A percentile compares a stretch with the other conserved stretches of the same genome.
Conservation (phyloP, 2,329 filamentous ascomycete genomes). For the Chrysoporthe austroafricana region DNA sequence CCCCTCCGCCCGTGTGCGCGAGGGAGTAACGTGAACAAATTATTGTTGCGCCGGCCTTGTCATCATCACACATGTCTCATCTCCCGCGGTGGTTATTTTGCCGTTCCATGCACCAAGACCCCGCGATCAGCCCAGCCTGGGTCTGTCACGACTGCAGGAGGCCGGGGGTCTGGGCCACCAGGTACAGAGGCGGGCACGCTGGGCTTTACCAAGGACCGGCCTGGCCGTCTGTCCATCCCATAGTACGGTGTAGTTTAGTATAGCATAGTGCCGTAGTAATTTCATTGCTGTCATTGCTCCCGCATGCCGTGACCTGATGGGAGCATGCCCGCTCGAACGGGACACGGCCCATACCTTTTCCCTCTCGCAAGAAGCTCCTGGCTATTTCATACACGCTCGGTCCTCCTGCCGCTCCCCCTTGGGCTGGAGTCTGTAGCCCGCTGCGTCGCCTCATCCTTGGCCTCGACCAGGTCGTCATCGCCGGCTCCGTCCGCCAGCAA, state of each 20-base stretch:
- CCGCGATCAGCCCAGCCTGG: too few species aligned
- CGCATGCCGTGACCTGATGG: too few species aligned
- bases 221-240: too few species aligned
- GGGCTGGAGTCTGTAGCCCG: neutral
- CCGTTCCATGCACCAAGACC: neutral
- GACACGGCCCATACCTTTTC: neutral
- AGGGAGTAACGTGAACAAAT: neutral
- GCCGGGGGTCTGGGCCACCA: neutral
- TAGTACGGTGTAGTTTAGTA: too few species aligned
- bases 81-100: neutral
- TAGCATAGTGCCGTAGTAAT: too few species aligned
- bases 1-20: neutral
- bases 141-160: too few species aligned
- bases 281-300: too few species aligned
- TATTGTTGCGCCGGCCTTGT: neutral
- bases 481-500: neutral
- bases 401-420: neutral
- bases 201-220: too few species aligned
- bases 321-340: neutral
- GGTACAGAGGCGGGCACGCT: neutral
- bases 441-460: neutral
- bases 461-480: neutral
- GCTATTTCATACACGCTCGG: slow-evolving; percentile 5
- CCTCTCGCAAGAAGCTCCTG: slow-evolving; percentile 3
- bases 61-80: neutral